These are phyloP conservation scores for Yamadazyma siamensis DNA, from an alignment of 1,139 yeast species.

Conservation along the genomic window DNA sequence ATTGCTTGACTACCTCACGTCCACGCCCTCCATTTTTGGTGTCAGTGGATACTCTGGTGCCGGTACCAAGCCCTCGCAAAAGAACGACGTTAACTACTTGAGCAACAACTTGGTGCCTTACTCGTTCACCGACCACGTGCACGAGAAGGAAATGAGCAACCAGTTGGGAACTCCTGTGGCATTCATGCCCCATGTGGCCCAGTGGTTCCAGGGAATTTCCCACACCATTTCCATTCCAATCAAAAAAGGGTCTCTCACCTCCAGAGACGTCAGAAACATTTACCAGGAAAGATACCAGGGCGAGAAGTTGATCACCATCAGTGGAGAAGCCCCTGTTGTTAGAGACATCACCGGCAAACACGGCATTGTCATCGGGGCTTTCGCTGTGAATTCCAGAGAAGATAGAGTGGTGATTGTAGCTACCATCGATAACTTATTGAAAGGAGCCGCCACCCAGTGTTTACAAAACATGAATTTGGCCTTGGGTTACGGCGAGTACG, in stretches of 20 bases:
- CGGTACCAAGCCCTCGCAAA: slow-evolving; percentile 97
- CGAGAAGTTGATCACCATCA: slow-evolving; percentile 78
- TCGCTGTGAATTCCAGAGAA: slow-evolving; percentile 84
- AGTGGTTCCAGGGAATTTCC: slow-evolving; percentile 98
- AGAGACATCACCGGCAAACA: slow-evolving; percentile 90
- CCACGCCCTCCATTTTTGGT: slow-evolving; percentile 85
- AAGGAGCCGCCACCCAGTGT: slow-evolving; percentile 99
- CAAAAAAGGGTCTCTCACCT: slow-evolving; percentile 61
- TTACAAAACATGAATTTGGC: slow-evolving; percentile 91
- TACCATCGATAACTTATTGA: slow-evolving; percentile 89
- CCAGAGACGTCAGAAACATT: slow-evolving; percentile 78
- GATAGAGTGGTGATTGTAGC: slow-evolving; percentile 93
- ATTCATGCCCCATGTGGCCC: slow-evolving; percentile 96
- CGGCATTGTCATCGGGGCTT: slow-evolving; percentile 93
- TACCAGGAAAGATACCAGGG: slow-evolving; percentile 88
- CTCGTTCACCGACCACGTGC: slow-evolving; percentile 93
- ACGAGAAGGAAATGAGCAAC: slow-evolving; percentile 85
- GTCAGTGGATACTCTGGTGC: slow-evolving; percentile 99
- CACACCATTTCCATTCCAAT: slow-evolving; percentile 90
- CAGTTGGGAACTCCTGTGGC: slow-evolving; percentile 80
- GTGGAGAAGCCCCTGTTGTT: slow-evolving; percentile 91
- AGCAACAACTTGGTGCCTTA: slow-evolving; percentile 88
- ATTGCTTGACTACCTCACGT: slow-evolving; percentile 56
- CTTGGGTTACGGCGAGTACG: slow-evolving; percentile 88
- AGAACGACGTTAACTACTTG: slow-evolving; percentile 76